Evolutionary conservation across 768 basidiomycete species (phyloP).

Genomic region (Trametes elegans): DNA sequence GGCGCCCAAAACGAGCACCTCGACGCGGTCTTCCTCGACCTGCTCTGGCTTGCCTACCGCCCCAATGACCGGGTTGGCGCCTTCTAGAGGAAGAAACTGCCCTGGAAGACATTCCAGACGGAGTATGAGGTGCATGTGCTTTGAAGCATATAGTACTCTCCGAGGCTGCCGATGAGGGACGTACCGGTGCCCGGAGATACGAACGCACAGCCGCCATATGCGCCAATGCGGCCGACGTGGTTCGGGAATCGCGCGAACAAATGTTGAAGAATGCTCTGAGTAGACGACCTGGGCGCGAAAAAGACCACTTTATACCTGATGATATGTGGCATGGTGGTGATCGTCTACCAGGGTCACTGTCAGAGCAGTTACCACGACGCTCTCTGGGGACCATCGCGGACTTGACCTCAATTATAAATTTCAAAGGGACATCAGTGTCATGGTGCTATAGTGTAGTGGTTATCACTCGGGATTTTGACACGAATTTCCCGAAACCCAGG

Average conservation of each 20-base stretch:
- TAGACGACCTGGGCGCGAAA: constrained; percentile 44
- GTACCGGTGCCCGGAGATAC: constrained; percentile 50
- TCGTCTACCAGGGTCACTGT: neutral
- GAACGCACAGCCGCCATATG: constrained; percentile 56
- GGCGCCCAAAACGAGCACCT: constrained; percentile 44
- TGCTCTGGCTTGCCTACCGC: constrained; percentile 40
- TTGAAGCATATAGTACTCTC: too few relatives aligned
- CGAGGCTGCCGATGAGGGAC: neutral
- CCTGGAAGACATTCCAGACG: constrained; percentile 38
- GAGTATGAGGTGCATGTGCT: neutral
- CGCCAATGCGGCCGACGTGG: constrained; percentile 49
- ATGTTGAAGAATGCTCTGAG: constrained; percentile 40
- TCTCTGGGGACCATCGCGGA: too few relatives aligned
- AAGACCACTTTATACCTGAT: constrained; percentile 56
- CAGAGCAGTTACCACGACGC: too few relatives aligned
- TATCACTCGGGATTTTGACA: constrained; percentile 23
- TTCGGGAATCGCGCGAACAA: constrained; percentile 45
- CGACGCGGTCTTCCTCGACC: constrained; percentile 55
- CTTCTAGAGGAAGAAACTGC: constrained; percentile 42
- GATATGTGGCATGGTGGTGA: constrained; percentile 17
- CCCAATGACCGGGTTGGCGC: constrained; percentile 48
- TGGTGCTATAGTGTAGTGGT: constrained; percentile 23
- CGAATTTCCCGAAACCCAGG: constrained; percentile 20
- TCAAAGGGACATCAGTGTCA: too few relatives aligned
- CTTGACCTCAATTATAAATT: too few relatives aligned